These are phyloP conservation scores for Ceratocystis colombiana DNA, from an alignment of 2,329 filamentous ascomycete species.

Conservation along the genomic window DNA sequence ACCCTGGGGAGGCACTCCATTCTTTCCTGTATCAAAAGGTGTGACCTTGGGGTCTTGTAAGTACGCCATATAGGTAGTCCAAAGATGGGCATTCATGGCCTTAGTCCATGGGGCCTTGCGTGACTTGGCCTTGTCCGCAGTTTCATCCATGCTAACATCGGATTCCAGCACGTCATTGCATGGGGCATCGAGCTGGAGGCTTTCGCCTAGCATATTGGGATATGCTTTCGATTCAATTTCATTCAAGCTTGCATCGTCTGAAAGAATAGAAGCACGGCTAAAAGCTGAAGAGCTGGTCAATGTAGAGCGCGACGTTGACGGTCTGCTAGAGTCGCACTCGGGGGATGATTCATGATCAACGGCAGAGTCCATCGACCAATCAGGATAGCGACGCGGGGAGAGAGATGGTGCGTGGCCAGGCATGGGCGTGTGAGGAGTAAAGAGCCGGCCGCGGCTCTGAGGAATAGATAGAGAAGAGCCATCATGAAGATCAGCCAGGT, in stretches of 20 bases:
- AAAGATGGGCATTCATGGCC: slow-evolving; percentile 55
- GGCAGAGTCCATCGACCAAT: slow-evolving; percentile 49
- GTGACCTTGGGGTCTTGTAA: slow-evolving; percentile 58
- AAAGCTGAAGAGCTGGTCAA: slow-evolving; percentile 49
- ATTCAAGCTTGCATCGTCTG: slow-evolving; percentile 45
- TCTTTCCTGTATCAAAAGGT: slow-evolving; percentile 53
- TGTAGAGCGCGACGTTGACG: slow-evolving; percentile 50
- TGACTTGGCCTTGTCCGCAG: slow-evolving; percentile 29
- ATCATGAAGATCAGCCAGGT: slow-evolving; percentile 33
- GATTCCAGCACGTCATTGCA: slow-evolving; percentile 12
- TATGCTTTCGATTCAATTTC: slow-evolving; percentile 38
- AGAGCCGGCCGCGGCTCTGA: slow-evolving; percentile 15
- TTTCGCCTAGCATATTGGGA: background rate
- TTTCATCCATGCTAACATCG: slow-evolving; percentile 21
- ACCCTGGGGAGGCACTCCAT: slow-evolving; percentile 53
- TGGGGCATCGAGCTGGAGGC: background rate
- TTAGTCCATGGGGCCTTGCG: slow-evolving; percentile 53
- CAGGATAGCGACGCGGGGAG: slow-evolving; percentile 42
- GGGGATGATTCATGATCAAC: slow-evolving; percentile 50
- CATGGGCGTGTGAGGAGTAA: slow-evolving; percentile 47
- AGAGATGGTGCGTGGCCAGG: slow-evolving; percentile 39
- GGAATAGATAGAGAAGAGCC: slow-evolving; percentile 36
- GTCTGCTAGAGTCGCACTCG: slow-evolving; percentile 50
- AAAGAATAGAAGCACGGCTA: slow-evolving; percentile 46
- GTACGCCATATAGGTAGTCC: slow-evolving; percentile 55